phyloP scores from a whole-genome alignment of 371 early-diverging fungal genomes.

The Fennellomyces sp. region DNA sequence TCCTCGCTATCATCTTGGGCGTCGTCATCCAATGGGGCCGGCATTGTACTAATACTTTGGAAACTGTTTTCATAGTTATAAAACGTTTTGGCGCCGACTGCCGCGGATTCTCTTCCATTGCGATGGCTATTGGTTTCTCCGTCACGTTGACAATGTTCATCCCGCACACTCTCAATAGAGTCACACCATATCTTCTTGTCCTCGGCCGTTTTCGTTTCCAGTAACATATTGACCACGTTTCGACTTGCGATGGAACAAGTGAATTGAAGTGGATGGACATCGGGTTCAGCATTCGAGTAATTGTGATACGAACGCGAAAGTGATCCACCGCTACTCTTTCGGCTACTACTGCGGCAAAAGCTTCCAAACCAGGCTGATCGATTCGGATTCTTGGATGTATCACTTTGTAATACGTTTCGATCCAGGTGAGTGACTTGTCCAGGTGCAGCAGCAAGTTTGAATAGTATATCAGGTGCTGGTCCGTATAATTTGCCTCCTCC shows the following conservation, averaged over 20 bases:
- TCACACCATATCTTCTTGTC: slow-evolving; percentile 36
- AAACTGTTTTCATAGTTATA: background rate
- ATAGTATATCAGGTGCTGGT: slow-evolving; percentile 21
- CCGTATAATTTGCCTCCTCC: slow-evolving; percentile 10
- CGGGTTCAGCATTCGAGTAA: background rate
- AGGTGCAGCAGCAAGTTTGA: slow-evolving; percentile 25
- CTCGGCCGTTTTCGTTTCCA: slow-evolving; percentile 28
- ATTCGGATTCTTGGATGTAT: background rate
- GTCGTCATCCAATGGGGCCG: background rate
- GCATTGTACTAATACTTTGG: background rate
- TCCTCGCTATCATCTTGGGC: background rate
- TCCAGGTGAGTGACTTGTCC: slow-evolving; percentile 28
- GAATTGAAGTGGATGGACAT: slow-evolving; percentile 31
- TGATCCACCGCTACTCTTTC: no score
- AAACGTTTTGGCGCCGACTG: no score
- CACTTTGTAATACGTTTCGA: slow-evolving; percentile 12
- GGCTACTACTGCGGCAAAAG: background rate
- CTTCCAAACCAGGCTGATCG: slow-evolving; percentile 1
- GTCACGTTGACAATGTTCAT: slow-evolving; percentile 13
- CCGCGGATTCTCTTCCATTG: background rate
- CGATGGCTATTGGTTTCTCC: background rate
- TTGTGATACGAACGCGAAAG: background rate
- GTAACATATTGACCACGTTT: slow-evolving; percentile 23
- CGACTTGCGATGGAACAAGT: slow-evolving; percentile 31
- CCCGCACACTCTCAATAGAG: slow-evolving; percentile 23